A percentile compares a stretch with the other conserved stretches of the same genome.
These are phyloP conservation scores for Saccharomyces kudriavzevii DNA, from an alignment of 805 yeast genomes.

Conservation along the genomic window DNA sequence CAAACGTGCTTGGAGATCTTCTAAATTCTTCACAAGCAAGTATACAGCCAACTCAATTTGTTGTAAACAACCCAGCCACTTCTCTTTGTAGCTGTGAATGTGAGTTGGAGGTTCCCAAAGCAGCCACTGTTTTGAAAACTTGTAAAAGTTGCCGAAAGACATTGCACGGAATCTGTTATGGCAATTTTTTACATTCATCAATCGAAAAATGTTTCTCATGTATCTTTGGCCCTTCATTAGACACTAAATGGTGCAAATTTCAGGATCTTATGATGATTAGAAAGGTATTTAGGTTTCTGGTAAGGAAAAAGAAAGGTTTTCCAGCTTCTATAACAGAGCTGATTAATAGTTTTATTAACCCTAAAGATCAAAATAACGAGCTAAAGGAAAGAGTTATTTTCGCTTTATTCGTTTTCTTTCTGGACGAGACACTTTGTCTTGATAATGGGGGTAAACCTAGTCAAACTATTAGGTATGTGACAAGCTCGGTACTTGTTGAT, in stretches of 20 bases:
- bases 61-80: background rate
- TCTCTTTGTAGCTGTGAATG: constrained; percentile 28
- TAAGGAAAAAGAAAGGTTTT: constrained; percentile 10
- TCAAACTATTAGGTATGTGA: constrained; percentile 4
- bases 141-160: constrained; percentile 29
- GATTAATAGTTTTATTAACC: constrained; percentile 9
- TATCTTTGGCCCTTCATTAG: constrained; percentile 14
- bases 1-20: constrained; percentile 24
- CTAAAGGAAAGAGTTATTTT: constrained; percentile 11
- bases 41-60: constrained; percentile 28
- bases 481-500: constrained; percentile 19
- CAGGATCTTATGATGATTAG: constrained; percentile 31
- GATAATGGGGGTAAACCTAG: constrained; percentile 5
- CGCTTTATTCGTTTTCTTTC: constrained; percentile 11
- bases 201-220: constrained; percentile 25
- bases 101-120: constrained; percentile 10
- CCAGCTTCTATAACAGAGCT: constrained; percentile 16
- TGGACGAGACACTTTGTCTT: constrained; percentile 10
- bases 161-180: constrained; percentile 34
- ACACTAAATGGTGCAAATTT: constrained; percentile 15
- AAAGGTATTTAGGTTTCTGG: constrained; percentile 27
- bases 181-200: constrained; percentile 12
- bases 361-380: constrained; percentile 7
- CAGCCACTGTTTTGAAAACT: constrained; percentile 6
- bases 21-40: constrained; percentile 21